Conservation (phyloP, 1,284 basidiomycete species). For the Vanrija sp. region DNA sequence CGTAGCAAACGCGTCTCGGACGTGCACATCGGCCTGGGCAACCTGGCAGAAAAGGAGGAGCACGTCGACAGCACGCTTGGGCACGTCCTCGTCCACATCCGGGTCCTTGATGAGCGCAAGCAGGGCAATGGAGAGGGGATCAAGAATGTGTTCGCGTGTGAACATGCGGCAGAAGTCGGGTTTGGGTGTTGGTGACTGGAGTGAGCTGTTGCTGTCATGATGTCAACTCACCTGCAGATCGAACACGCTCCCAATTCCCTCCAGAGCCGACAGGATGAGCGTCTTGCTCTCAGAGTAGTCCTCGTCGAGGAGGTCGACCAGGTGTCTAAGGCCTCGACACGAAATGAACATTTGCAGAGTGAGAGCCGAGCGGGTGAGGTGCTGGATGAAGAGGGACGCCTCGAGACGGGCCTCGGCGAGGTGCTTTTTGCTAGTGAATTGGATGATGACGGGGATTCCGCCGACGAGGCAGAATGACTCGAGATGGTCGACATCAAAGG, state of each 20-base stretch:
- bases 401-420: constrained; percentile 89
- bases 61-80: constrained; percentile 83
- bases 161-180: constrained; percentile 99
- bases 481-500: constrained; percentile 74
- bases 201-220: neutral
- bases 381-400: constrained; percentile 88
- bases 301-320: constrained; percentile 94
- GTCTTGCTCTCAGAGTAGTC: constrained; percentile 85
- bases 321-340: constrained; percentile 87
- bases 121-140: constrained; percentile 84
- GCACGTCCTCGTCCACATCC: constrained; percentile 66
- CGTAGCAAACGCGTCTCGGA: constrained; percentile 83
- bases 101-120: constrained; percentile 77
- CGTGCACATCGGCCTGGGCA: constrained; percentile 86
- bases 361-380: constrained; percentile 84
- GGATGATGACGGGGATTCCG: constrained; percentile 86
- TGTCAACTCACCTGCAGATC: constrained; percentile 60
- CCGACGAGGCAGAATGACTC: constrained; percentile 95
- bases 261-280: constrained; percentile 88
- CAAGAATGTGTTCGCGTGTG: constrained; percentile 87
- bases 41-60: constrained; percentile 91
- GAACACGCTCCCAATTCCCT: constrained; percentile 91
- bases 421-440: constrained; percentile 91
- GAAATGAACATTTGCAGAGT: constrained; percentile 98
- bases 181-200: constrained; percentile 83